phyloP scores from a whole-genome alignment of 208 protist species.

The Paratrypanosoma confusum region DNA sequence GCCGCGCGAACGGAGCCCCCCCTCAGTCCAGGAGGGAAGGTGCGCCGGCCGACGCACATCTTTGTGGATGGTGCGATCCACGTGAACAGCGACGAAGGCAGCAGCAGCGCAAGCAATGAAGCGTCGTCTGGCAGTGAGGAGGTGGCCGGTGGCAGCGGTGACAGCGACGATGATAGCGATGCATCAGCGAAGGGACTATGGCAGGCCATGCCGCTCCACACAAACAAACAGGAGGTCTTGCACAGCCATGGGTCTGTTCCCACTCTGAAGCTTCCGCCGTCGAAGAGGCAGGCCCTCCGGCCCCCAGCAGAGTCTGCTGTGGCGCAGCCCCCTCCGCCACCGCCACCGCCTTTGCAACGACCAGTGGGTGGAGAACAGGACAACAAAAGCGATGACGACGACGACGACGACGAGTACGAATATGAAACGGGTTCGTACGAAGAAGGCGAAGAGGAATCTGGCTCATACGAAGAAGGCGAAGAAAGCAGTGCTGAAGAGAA shows the following conservation, averaged over 20 bases:
- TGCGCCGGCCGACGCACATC: no score
- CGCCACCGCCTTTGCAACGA: background rate
- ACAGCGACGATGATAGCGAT: no score
- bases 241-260: background rate
- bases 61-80: no score
- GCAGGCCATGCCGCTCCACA: no score
- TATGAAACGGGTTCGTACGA: background rate
- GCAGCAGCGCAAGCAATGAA: no score
- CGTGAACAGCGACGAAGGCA: no score
- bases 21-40: no score
- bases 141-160: no score
- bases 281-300: background rate
- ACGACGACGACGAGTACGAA: background rate
- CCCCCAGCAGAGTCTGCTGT: background rate
- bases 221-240: no score
- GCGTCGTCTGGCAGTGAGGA: no score
- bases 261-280: background rate
- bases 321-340: background rate
- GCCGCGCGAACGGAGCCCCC: background rate
- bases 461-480: background rate
- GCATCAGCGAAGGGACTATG: no score
- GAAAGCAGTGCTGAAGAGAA: background rate
- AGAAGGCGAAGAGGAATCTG: background rate
- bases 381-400: background rate
- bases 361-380: background rate